Evolutionary conservation across 1,284 basidiomycete species (phyloP).

Genomic region (Boletus mariae): DNA sequence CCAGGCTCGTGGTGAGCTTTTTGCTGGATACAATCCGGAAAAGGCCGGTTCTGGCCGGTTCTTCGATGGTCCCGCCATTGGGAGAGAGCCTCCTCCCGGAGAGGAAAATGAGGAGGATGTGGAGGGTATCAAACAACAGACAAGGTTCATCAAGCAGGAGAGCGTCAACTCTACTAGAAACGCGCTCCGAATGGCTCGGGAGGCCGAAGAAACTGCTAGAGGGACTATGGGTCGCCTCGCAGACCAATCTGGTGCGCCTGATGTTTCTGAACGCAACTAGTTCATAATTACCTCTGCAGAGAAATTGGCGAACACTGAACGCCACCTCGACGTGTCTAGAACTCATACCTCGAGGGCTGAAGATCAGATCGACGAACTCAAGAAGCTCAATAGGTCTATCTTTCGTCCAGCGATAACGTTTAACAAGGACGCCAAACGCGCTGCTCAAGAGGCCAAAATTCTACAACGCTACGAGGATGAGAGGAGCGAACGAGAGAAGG

Average conservation of each 20-base stretch:
- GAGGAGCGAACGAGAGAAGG: conserved; percentile 79
- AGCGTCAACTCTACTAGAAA: conserved; percentile 89
- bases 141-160: conserved; percentile 90
- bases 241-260: conserved; percentile 87
- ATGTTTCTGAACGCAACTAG: neutral
- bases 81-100: conserved; percentile 49
- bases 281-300: conserved; percentile 40
- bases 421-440: conserved; percentile 90
- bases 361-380: conserved; percentile 93
- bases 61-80: conserved; percentile 54
- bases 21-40: conserved; percentile 66
- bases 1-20: conserved; percentile 70
- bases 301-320: conserved; percentile 92
- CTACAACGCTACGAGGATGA: conserved; percentile 89
- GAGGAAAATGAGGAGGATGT: conserved; percentile 95
- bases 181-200: conserved; percentile 87
- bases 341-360: conserved; percentile 86
- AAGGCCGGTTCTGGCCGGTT: conserved; percentile 59
- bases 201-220: conserved; percentile 94
- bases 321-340: conserved; percentile 92
- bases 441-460: conserved; percentile 87
- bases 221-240: conserved; percentile 85
- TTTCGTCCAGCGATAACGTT: conserved; percentile 90
- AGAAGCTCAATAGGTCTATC: conserved; percentile 91
- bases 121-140: conserved; percentile 94